A percentile compares a stretch with the other conserved stretches of the same genome.
phyloP scores from a whole-genome alignment of 805 yeast species.

The Pichia nanzhaoensis region DNA sequence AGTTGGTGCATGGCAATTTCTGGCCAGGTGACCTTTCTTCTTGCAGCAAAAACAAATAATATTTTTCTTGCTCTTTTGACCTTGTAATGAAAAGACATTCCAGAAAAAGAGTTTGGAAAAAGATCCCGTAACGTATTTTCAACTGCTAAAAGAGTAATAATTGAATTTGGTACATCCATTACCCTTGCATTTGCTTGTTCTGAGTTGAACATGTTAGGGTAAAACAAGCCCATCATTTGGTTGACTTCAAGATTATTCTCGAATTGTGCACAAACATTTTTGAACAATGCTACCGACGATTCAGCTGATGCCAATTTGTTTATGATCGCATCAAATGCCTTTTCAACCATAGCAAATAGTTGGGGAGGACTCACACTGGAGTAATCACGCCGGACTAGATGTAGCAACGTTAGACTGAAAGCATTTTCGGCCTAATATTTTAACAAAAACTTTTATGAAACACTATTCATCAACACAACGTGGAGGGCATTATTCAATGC shows the following conservation, averaged over 20 bases:
- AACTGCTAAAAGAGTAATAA: background rate
- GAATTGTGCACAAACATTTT: conserved; percentile 1
- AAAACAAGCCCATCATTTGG: conserved; percentile 1
- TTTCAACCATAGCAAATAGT: background rate
- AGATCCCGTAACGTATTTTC: background rate
- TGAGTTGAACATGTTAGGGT: background rate
- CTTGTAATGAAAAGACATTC: too few species aligned
- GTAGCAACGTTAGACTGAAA: background rate
- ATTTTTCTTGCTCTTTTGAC: too few species aligned
- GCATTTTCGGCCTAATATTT: conserved; percentile 1
- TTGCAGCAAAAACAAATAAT: background rate
- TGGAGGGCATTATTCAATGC: background rate
- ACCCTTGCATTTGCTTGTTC: conserved; percentile 3
- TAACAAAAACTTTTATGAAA: background rate
- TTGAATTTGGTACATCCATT: conserved; percentile 2
- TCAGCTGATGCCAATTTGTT: conserved; percentile 3
- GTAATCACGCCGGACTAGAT: background rate
- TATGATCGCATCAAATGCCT: background rate
- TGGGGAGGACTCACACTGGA: background rate
- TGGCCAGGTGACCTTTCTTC: background rate
- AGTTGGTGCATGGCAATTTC: background rate
- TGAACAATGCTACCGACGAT: background rate
- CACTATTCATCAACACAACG: background rate
- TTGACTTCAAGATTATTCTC: background rate
- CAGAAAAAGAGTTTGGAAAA: background rate